Evolutionary conservation across 257 asterid species (phyloP).

Genomic region (Coffea eugenioides): DNA sequence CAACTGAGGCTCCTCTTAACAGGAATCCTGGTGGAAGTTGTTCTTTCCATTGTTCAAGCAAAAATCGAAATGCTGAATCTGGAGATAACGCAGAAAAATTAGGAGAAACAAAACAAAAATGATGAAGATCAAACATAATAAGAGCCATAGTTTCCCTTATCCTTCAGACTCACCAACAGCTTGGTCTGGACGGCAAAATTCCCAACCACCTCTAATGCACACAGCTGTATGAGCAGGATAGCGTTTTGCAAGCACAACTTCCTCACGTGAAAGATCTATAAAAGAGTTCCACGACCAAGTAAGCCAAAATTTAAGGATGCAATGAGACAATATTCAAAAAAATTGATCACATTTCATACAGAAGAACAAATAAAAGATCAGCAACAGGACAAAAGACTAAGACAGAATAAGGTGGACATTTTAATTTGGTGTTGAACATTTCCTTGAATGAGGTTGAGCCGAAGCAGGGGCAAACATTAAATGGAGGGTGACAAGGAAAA

Average conservation of each 20-base stretch:
- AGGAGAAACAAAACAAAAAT: neutral
- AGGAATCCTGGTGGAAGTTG: slow-evolving; percentile 81
- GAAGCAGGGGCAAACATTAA: neutral
- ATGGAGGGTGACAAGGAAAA: neutral
- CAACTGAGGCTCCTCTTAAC: slow-evolving; percentile 66
- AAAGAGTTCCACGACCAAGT: slow-evolving; percentile 11
- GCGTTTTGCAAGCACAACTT: slow-evolving; percentile 71
- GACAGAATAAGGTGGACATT: neutral
- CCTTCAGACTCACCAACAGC: slow-evolving; percentile 59
- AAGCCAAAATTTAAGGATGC: neutral
- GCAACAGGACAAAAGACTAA: neutral
- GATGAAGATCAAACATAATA: slow-evolving; percentile 14
- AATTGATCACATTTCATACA: neutral
- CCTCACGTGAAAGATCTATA: slow-evolving; percentile 89
- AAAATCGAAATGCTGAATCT: slow-evolving; percentile 89
- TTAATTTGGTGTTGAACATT: too few species aligned
- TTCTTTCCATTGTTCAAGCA: slow-evolving; percentile 96
- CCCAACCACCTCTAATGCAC: slow-evolving; percentile 96
- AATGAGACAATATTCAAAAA: neutral
- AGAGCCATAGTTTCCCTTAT: neutral
- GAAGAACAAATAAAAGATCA: neutral
- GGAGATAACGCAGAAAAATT: slow-evolving; percentile 22
- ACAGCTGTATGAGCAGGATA: slow-evolving; percentile 89
- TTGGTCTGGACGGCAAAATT: slow-evolving; percentile 86
- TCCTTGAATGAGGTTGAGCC: neutral